phyloP scores from a whole-genome alignment of 192 early-diverging fungal genomes.

The Jimgerdemannia flammicorona region DNA sequence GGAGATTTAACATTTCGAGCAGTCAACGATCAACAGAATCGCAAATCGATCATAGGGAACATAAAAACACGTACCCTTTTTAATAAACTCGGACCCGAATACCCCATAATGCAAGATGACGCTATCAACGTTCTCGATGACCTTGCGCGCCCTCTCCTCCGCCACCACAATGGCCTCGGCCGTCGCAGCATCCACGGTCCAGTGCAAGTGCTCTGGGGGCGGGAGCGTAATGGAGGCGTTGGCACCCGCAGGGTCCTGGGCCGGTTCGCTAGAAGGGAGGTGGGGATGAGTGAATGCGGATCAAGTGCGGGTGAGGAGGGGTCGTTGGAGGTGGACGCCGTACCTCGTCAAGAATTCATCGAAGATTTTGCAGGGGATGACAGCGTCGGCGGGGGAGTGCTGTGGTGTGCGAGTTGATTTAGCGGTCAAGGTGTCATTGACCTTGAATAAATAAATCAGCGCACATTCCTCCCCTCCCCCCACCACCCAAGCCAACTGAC shows the following conservation, averaged over 20 bases:
- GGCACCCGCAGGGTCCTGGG: constrained; percentile 8
- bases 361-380: constrained; percentile 79
- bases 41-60: not conserved
- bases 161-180: constrained; percentile 57
- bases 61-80: constrained; percentile 21
- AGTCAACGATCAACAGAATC: too few relatives aligned
- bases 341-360: constrained; percentile 67
- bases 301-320: not conserved
- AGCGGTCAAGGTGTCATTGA: too few relatives aligned
- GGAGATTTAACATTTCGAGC: too few relatives aligned
- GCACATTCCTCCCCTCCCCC: too few relatives aligned
- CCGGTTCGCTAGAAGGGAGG: constrained; percentile 43
- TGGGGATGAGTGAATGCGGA: too few relatives aligned
- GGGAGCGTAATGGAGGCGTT: constrained; percentile 29
- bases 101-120: constrained; percentile 62
- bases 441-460: too few relatives aligned
- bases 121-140: constrained; percentile 71
- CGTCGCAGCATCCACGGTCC: constrained; percentile 59
- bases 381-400: constrained; percentile 92
- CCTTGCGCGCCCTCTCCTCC: constrained; percentile 50
- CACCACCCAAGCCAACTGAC: constrained; percentile 13
- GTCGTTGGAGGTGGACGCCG: constrained; percentile 3
- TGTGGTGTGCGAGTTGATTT: constrained; percentile 10
- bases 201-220: constrained; percentile 64
- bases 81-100: constrained; percentile 86